These are phyloP conservation scores for Trichoderma reesei DNA, from an alignment of 495 filamentous ascomycete species.

Conservation along the genomic window DNA sequence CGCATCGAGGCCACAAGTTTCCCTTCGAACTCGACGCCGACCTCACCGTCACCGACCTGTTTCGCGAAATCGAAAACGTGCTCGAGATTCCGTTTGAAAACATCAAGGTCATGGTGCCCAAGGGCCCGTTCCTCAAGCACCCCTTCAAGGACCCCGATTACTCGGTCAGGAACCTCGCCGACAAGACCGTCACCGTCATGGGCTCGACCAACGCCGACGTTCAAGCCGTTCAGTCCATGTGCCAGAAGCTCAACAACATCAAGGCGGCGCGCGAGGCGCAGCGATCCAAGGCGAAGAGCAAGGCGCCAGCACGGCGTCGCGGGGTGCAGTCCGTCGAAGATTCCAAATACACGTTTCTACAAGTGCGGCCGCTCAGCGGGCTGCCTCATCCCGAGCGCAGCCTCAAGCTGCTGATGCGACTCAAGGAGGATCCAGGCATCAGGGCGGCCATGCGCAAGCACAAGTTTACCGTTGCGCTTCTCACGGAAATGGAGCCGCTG, in stretches of 20 bases:
- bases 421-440: constrained; percentile 80
- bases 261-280: constrained; percentile 30
- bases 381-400: constrained; percentile 64
- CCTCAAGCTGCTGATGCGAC: constrained; percentile 62
- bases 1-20: constrained; percentile 45
- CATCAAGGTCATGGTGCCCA: constrained; percentile 66
- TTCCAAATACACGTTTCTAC: constrained; percentile 69
- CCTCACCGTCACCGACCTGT: constrained; percentile 54
- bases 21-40: constrained; percentile 32
- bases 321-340: constrained; percentile 35
- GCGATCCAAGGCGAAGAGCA: constrained; percentile 22
- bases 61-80: constrained; percentile 36
- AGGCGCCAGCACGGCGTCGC: constrained; percentile 16
- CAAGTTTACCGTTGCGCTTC: constrained; percentile 72
- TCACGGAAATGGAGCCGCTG: constrained; percentile 91
- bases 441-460: constrained; percentile 70
- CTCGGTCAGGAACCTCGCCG: constrained; percentile 39
- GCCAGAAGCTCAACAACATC: constrained; percentile 29
- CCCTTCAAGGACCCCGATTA: constrained; percentile 26
- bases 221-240: constrained; percentile 32
- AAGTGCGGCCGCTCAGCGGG: constrained; percentile 63
- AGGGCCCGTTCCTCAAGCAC: constrained; percentile 56
- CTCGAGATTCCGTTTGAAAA: constrained; percentile 57
- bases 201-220: constrained; percentile 48
- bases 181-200: constrained; percentile 54